Conservation (phyloP, 176 grass and related monocot genomes). For the Hordeum vulgare region MorexV3_pseudomolecules_assembly NC_058524.1:261200304-261200803, state of each 20-base stretch:
- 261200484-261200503: background rate
- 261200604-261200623: background rate
- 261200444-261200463: too few species aligned
- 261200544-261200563: constrained; percentile 38
- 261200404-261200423: background rate
- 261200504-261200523: background rate
- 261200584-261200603: background rate
- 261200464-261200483: background rate
- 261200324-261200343: constrained; percentile 45
- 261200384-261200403: background rate
- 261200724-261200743: too few species aligned
- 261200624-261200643: background rate
- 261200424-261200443: background rate
- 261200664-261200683: too few species aligned
- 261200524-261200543: constrained; percentile 25
- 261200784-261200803: too few species aligned
- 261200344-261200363: constrained; percentile 26
- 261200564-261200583: constrained; percentile 18
- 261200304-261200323: background rate
- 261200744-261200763: too few species aligned
- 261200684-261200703: too few species aligned
- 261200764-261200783: too few species aligned
- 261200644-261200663: background rate
- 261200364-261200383: background rate
- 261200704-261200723: too few species aligned